Conservation (phyloP, 1,139 yeast species). For the Zygoascus hellenicus region DNA sequence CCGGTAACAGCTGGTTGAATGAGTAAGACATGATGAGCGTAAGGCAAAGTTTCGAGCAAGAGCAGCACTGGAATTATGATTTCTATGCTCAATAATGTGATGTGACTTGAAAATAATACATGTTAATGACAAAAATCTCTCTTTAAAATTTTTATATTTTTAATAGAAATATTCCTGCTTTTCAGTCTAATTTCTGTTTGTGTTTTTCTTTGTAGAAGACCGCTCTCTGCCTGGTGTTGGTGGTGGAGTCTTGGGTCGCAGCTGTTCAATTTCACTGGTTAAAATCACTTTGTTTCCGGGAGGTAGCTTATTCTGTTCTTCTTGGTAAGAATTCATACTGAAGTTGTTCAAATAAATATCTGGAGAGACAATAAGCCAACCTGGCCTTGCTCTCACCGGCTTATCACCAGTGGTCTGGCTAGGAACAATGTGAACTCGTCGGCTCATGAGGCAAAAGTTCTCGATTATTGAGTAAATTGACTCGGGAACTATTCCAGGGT, state of each 20-base stretch:
- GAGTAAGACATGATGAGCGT: constrained; percentile 15
- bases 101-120: neutral
- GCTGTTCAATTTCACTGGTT: constrained; percentile 63
- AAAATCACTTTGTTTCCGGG: constrained; percentile 49
- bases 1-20: constrained; percentile 46
- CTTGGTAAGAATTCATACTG: constrained; percentile 39
- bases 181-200: neutral
- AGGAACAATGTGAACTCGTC: constrained; percentile 82
- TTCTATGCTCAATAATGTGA: neutral
- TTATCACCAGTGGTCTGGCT: constrained; percentile 37
- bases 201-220: neutral
- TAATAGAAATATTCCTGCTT: neutral
- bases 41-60: too few species aligned
- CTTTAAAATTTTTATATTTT: neutral
- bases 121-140: neutral
- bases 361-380: constrained; percentile 90
- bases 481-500: constrained; percentile 58
- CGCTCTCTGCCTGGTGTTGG: constrained; percentile 11
- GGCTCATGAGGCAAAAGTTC: constrained; percentile 74
- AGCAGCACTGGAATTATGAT: neutral
- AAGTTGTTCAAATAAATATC: constrained; percentile 74
- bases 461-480: constrained; percentile 81
- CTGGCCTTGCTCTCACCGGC: constrained; percentile 69
- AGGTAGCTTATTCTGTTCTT: constrained; percentile 36
- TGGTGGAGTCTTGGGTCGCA: constrained; percentile 79